Evolutionary conservation across 2,329 filamentous ascomycete genomes (phyloP), one percentile per base, ranked within the genome.

Genomic region (Capronia americana): DNA sequence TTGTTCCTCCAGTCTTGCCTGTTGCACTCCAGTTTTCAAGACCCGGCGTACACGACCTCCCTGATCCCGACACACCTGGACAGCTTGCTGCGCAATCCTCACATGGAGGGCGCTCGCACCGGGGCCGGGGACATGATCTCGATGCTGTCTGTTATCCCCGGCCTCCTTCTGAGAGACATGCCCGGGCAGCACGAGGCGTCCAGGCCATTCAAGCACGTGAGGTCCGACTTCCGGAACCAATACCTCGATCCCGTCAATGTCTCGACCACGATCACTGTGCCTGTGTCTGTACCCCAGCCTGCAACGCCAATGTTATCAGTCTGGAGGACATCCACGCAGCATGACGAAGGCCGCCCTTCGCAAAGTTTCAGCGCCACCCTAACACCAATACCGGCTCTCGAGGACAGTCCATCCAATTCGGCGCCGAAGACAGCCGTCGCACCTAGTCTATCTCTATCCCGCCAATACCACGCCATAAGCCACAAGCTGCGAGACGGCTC

Each of bases 31-130:
- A 71, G 57, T 1, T 77, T 77, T 56, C 70, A 63, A 85, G 90
- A 92, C 50, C 77, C 69, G 11, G 71, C 70, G 4, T 78, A 78
- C 57, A 77, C 75, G 0, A 78, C 76, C 1, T 73, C 73, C 0
- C 75, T 78, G 50, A 76, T 78, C 23, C 72, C 72, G 0, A 61
- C 65, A 0, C 64, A 77, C 54, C 24, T 76, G 2, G 46, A 70
- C 1, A 59, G 70, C 3, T 70, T 77, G n/a, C 71, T 80, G 0
- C 67, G 71, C 7, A 64, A 65, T 28, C 70, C 74, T 23, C 67
- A 68, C 55, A 38, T 66, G 24, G 32, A 59, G 14, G 55, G 61
- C 10, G n/a, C 34, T 17, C 34, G 34, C 14, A 41, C 34, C 34
- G 14, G 14, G 12, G 34, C 57, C 4, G 46, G 44, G 48, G 57